phyloP scores from a whole-genome alignment of 78 protist genomes.

The Polysphondylium violaceum region DNA sequence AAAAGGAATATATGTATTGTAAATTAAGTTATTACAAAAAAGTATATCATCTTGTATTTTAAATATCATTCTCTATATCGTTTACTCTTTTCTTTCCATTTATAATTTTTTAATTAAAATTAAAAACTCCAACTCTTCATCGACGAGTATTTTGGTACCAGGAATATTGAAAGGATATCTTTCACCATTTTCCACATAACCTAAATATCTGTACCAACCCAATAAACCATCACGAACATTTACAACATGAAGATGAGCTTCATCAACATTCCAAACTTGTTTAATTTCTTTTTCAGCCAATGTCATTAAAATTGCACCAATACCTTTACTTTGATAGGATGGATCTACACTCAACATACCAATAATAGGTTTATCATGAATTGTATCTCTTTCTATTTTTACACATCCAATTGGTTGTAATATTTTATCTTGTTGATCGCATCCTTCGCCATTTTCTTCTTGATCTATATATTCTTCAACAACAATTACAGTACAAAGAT shows the following conservation, averaged over 20 bases:
- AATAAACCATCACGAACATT: conserved; percentile 8
- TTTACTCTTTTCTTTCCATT: no score
- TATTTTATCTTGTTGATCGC: background rate
- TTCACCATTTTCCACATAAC: no score
- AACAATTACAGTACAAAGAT: background rate
- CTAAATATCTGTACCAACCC: conserved; percentile 25
- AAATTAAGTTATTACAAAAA: no score
- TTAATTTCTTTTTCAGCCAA: conserved; percentile 27
- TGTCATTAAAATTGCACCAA: conserved; percentile 26
- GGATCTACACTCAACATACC: conserved; percentile 71
- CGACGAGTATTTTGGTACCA: no score
- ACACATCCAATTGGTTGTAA: conserved; percentile 13
- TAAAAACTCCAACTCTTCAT: no score
- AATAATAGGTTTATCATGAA: background rate
- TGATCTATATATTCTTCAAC: background rate
- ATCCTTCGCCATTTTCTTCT: background rate
- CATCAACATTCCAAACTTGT: background rate
- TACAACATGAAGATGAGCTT: conserved; percentile 28
- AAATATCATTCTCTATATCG: no score
- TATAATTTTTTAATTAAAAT: no score
- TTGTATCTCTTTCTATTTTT: conserved; percentile 46
- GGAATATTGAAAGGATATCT: no score
- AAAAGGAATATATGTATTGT: no score
- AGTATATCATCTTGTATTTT: no score
- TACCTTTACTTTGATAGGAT: conserved; percentile 19